Evolutionary conservation across 495 filamentous ascomycete genomes (phyloP).

Genomic region (Tuber magnatum): DNA sequence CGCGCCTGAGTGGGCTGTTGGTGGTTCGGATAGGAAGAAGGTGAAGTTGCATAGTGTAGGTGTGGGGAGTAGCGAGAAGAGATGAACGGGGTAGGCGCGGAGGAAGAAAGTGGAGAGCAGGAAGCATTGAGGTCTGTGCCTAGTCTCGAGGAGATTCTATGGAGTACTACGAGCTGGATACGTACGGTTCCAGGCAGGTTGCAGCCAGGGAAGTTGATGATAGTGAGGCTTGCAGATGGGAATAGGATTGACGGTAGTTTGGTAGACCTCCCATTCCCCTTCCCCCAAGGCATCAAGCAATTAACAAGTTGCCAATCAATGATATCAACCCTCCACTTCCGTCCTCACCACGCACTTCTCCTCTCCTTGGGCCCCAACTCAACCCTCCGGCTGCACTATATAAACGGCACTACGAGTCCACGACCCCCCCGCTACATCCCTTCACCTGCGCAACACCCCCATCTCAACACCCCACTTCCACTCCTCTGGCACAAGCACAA

Average conservation of each 20-base stretch:
- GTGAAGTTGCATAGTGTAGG: slow-evolving; percentile 46
- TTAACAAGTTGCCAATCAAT: slow-evolving; percentile 41
- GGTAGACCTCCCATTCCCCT: slow-evolving; percentile 43
- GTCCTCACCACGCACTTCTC: slow-evolving; percentile 76
- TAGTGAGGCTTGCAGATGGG: slow-evolving; percentile 64
- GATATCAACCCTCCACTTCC: too few relatives aligned
- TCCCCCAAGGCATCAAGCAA: background rate
- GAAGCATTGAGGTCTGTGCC: slow-evolving; percentile 58
- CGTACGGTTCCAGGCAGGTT: slow-evolving; percentile 51
- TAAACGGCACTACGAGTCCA: slow-evolving; percentile 67
- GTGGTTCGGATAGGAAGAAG: slow-evolving; percentile 47
- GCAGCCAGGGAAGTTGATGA: slow-evolving; percentile 78
- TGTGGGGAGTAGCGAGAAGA: slow-evolving; percentile 44
- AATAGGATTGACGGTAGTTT: slow-evolving; percentile 48
- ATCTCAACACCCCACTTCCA: too few relatives aligned
- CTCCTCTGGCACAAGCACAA: too few relatives aligned
- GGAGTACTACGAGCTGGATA: slow-evolving; percentile 44
- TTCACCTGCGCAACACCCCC: slow-evolving; percentile 74
- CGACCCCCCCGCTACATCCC: slow-evolving; percentile 83
- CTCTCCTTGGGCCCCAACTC: slow-evolving; percentile 79
- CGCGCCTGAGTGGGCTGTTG: slow-evolving; percentile 68
- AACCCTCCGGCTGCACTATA: slow-evolving; percentile 78
- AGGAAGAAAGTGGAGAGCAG: slow-evolving; percentile 53
- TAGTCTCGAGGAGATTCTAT: slow-evolving; percentile 72
- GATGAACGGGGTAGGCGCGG: slow-evolving; percentile 45